phyloP scores from a whole-genome alignment of 2,329 filamentous ascomycete species.

The Alternaria brassicae region DNA sequence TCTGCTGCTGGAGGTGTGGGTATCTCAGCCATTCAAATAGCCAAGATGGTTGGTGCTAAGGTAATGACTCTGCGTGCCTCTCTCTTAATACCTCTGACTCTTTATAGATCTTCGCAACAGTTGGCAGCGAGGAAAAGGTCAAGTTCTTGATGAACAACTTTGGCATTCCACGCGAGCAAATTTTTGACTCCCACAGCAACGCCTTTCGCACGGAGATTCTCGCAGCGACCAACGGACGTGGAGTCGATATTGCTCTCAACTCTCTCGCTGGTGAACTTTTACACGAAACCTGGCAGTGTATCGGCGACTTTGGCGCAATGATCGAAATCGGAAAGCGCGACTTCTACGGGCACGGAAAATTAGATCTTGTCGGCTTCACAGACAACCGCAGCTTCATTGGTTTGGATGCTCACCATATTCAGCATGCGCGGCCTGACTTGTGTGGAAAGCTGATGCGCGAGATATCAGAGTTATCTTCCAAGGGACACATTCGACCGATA shows the following conservation, averaged over 20 bases:
- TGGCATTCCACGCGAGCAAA: slow-evolving; percentile 24
- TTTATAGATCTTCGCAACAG: neutral
- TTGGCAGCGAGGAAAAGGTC: slow-evolving; percentile 9
- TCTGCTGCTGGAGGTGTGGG: slow-evolving; percentile 29
- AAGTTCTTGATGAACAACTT: slow-evolving; percentile 2
- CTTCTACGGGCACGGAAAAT: neutral
- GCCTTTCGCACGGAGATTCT: slow-evolving; percentile 24
- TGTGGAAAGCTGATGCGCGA: neutral
- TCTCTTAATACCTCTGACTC: no score
- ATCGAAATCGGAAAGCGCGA: slow-evolving; percentile 20
- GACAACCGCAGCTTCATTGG: neutral
- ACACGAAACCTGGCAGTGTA: slow-evolving; percentile 52
- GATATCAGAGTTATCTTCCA: neutral
- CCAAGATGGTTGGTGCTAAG: neutral
- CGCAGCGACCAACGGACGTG: slow-evolving; percentile 22
- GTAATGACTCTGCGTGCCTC: no score
- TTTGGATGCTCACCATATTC: neutral
- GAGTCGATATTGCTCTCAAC: slow-evolving; percentile 41
- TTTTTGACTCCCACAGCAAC: slow-evolving; percentile 21
- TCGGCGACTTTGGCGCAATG: slow-evolving; percentile 42
- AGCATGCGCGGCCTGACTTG: neutral
- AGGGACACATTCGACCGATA: neutral
- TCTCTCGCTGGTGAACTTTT: slow-evolving; percentile 29
- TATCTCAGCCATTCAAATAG: neutral
- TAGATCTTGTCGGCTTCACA: neutral